These are phyloP conservation scores for Byssoonygena ceratinophila DNA, from an alignment of 2,329 filamentous ascomycete species.

Conservation along the genomic window DNA sequence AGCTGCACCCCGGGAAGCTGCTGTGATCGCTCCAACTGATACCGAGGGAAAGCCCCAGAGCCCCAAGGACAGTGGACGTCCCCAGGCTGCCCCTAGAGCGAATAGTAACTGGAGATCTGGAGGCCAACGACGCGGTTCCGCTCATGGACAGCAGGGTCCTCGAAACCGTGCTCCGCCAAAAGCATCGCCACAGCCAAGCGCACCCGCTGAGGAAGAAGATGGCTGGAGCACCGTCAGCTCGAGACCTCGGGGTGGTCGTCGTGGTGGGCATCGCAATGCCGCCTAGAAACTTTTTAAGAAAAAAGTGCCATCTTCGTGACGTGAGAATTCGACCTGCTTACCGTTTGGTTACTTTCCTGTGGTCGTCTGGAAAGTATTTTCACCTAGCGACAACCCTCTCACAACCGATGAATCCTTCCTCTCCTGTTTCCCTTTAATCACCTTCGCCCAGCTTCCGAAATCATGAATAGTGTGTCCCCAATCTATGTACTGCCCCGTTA, in stretches of 20 bases:
- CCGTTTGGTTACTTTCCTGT: background rate
- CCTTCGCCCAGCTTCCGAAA: background rate
- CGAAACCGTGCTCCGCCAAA: slow-evolving; percentile 6
- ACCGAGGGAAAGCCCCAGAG: slow-evolving; percentile 28
- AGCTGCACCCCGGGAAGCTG: slow-evolving; percentile 9
- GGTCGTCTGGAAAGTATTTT: background rate
- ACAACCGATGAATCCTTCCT: background rate
- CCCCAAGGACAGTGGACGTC: slow-evolving; percentile 14
- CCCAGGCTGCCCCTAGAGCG: slow-evolving; percentile 29
- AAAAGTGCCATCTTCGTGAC: too few relatives aligned
- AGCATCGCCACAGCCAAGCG: slow-evolving; percentile 24
- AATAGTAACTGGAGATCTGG: slow-evolving; percentile 35
- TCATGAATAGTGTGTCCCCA: background rate
- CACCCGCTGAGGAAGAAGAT: slow-evolving; percentile 33
- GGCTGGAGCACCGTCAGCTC: slow-evolving; percentile 41
- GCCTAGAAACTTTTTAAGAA: background rate
- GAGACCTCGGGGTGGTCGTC: slow-evolving; percentile 37
- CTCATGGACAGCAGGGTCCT: slow-evolving; percentile 12
- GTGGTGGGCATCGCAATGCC: slow-evolving; percentile 24
- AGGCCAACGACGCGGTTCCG: slow-evolving; percentile 9
- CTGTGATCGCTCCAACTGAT: slow-evolving; percentile 27
- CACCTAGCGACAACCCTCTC: background rate
- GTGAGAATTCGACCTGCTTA: too few relatives aligned
- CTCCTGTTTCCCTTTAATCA: background rate
- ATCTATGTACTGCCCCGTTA: background rate